A percentile compares a stretch with the other conserved stretches of the same genome.
phyloP scores from a whole-genome alignment of 2,329 filamentous ascomycete genomes.

The Chaetomium sp. region DNA sequence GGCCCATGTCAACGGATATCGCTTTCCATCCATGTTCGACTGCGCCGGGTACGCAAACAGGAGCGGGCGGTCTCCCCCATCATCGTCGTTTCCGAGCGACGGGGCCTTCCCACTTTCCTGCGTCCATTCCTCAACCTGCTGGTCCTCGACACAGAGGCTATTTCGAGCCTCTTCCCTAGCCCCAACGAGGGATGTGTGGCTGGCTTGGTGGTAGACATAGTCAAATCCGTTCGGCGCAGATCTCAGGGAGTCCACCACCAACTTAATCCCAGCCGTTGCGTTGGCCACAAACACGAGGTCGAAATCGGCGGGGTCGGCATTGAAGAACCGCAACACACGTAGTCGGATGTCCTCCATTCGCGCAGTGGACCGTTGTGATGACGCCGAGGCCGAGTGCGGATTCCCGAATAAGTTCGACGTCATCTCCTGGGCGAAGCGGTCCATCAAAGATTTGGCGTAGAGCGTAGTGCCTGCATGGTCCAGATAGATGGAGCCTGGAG shows the following conservation, averaged over 20 bases:
- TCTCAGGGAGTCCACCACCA: constrained; percentile 73
- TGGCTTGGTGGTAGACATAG: constrained; percentile 76
- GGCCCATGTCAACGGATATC: constrained; percentile 51
- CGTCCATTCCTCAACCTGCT: constrained; percentile 61
- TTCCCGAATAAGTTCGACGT: constrained; percentile 77
- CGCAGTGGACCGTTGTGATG: constrained; percentile 69
- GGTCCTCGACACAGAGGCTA: constrained; percentile 62
- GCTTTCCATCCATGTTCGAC: constrained; percentile 83
- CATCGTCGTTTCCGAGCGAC: constrained; percentile 26
- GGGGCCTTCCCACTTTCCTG: constrained; percentile 25
- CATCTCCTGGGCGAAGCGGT: constrained; percentile 73
- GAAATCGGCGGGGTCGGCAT: constrained; percentile 72
- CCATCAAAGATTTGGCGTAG: constrained; percentile 73
- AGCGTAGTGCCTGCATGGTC: constrained; percentile 94
- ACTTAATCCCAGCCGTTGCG: constrained; percentile 82
- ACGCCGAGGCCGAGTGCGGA: constrained; percentile 77
- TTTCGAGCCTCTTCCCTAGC: constrained; percentile 62
- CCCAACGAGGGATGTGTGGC: constrained; percentile 83
- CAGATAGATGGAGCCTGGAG: constrained; percentile 68
- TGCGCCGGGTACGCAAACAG: constrained; percentile 81
- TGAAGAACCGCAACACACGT: constrained; percentile 67
- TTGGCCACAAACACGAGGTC: constrained; percentile 90
- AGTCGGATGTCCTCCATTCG: constrained; percentile 71
- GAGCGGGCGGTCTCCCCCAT: constrained; percentile 24
- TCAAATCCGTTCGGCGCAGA: constrained; percentile 63